Base-by-base conservation (phyloP, 352 stramenopile genomes). In the Phytophthora cryptogea region DNA sequence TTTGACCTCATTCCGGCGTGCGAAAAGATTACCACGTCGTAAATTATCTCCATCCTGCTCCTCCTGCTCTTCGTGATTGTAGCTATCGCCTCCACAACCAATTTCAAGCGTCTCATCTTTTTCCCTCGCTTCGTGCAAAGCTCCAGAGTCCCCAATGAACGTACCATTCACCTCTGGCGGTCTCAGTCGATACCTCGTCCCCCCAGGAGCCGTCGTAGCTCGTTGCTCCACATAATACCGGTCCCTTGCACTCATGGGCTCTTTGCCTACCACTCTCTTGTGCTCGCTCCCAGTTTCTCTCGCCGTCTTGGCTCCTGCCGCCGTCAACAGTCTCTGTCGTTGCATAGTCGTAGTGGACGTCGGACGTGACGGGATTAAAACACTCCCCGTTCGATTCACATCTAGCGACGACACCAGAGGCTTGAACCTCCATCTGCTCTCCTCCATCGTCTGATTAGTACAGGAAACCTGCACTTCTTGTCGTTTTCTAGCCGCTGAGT, bases 241-340 rank as follows among this genome's bases (percentile, higher is more conserved):
- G 51, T 90, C 80, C 28, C 80, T 74, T 0, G 80, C 80, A 42
- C 69, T 85, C 68, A 90, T 67, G 2, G 78, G 80, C 2, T 86
- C 69, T 48, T 71, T 85, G 17, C 41, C 50, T 7, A 32, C 31
- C 27, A 13, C 11, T 4, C 5, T 35, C 30, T 6, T 23, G 2
- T 52, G 44, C n/a, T 7, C 30, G 30, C 9, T 50, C n/a, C 41
- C 37, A 8, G 35, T 32, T 2, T 63, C 59, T 4, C 73, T 67
- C 20, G 59, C 58, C 2, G 74, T 66, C 26, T 64, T 68, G 1
- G 70, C 36, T 9, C 44, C 32, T 30, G 43, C 32, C 32, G 41
- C 51, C 5, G 17, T 45, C 20, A 60, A 26, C n/a, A 48, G 17
- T 13, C 51, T 68, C 28, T 57, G 62, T 5, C 63, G 40, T 14